These are phyloP conservation scores for Phanerochaete sordida DNA, from an alignment of 768 basidiomycete genomes.

Conservation along the genomic window DNA sequence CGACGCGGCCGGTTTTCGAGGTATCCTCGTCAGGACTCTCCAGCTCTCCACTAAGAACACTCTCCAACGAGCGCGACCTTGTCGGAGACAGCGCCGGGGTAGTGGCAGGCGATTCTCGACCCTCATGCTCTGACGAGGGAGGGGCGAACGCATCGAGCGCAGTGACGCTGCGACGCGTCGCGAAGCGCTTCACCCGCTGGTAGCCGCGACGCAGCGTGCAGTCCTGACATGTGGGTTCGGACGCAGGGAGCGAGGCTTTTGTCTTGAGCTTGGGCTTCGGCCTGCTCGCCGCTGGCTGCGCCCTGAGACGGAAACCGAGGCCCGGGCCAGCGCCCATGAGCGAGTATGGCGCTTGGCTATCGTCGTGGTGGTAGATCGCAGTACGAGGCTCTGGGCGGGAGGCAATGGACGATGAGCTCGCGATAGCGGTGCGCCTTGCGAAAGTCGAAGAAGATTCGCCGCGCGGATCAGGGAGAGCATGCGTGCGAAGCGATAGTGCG, in stretches of 20 bases:
- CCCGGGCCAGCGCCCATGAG: not conserved
- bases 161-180: not conserved
- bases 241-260: not conserved
- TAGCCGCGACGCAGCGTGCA: not conserved
- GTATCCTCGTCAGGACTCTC: not conserved
- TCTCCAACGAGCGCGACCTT: not conserved
- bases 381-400: not conserved
- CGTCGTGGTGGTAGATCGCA: not conserved
- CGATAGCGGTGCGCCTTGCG: too few relatives aligned
- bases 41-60: not conserved
- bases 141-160: not conserved
- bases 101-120: not conserved
- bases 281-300: not conserved
- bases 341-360: constrained; percentile 1
- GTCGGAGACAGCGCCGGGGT: not conserved
- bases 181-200: not conserved
- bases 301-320: not conserved
- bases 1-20: not conserved
- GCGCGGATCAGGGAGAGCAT: not conserved
- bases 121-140: not conserved
- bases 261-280: not conserved
- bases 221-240: not conserved
- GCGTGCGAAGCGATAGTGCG: not conserved
- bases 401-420: not conserved
- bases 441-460: not conserved